Base-by-base conservation (phyloP, 164 flowering plant species). In the Echeveria elegans region DNA sequence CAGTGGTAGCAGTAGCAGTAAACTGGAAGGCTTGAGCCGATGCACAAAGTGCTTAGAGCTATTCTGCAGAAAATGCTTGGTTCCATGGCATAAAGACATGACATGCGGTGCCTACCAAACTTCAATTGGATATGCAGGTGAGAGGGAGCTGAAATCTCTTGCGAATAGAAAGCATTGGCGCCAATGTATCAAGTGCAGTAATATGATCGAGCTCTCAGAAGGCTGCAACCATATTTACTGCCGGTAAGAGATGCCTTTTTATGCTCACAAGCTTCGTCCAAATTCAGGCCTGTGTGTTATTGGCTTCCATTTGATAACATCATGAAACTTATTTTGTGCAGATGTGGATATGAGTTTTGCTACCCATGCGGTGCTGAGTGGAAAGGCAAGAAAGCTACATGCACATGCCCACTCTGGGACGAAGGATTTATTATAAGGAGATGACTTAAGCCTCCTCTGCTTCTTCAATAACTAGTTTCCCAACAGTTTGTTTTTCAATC, bases 211-310 rank as follows among this genome's bases (percentile, higher is more conserved):
- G 72, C 88, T 89, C 64, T 72, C 81, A 64, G 82, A 75, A 72
- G 97, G 97, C 23, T 89, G 94, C 80, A 85, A 77, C 72, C 96
- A 92, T 79, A 88, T 89, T 62, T 79, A 82, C 40, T 89, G 94
- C 97, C 89, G 65, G 16, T 40, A 40, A 40, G 15, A 2, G 15
- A 2, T 40, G 2, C 45, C 45, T 40, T 14, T 8, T 40, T 40
- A 15, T 40, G 45, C 45, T 40, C 11, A 40, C 2, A 8, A 40
- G 11, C 15, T 40, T 7, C 45, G 2, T 40, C 15, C 45, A 8
- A 40, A 11, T 40, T 7, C 45, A 40, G 11, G 45, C 15, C 15
- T 40, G 11, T 40, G 45, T 5, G 11, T 40, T 40, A 8, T 40
- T 40, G 45, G 7, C 45, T 40, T 40, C 45, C 45, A 9, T 40